A percentile compares a stretch with the other conserved stretches of the same genome.
Conservation (phyloP, 495 filamentous ascomycete genomes). For the Aspergillus biplanus region DNA sequence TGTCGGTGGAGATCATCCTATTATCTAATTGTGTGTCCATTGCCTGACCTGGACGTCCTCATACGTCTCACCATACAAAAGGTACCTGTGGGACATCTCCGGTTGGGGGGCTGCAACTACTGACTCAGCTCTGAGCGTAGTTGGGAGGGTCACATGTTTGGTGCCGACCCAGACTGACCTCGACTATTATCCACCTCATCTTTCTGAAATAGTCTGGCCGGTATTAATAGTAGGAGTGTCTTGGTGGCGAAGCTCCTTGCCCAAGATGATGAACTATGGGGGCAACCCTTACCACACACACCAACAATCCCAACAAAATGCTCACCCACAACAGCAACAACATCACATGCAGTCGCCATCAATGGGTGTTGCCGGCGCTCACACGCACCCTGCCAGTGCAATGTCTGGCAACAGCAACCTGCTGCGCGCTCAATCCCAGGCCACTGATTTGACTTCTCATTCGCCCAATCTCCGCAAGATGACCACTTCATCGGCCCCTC, state of each 20-base stretch:
- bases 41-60: conserved; percentile 3
- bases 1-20: conserved; percentile 16
- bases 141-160: conserved; percentile 12
- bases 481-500: conserved; percentile 39
- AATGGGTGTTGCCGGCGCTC: conserved; percentile 31
- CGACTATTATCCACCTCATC: conserved; percentile 8
- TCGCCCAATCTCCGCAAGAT: conserved; percentile 46
- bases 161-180: conserved; percentile 6
- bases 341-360: conserved; percentile 36
- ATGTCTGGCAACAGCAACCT: conserved; percentile 33
- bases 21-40: conserved; percentile 8
- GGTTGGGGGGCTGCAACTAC: background rate
- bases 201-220: conserved; percentile 1
- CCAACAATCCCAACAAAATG: conserved; percentile 31
- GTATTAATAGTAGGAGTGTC: background rate
- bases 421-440: conserved; percentile 35
- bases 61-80: background rate
- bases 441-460: conserved; percentile 30
- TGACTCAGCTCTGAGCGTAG: background rate
- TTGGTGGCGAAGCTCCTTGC: conserved; percentile 2
- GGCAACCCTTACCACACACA: conserved; percentile 39
- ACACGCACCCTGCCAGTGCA: conserved; percentile 37
- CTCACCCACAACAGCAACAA: conserved; percentile 37
- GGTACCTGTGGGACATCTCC: background rate
- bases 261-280: conserved; percentile 38